Percentiles rank a stretch among this genome's conserved stretches.
Evolutionary conservation across 305 asterid species (phyloP).

Genomic region (Rubia balearica): DNA sequence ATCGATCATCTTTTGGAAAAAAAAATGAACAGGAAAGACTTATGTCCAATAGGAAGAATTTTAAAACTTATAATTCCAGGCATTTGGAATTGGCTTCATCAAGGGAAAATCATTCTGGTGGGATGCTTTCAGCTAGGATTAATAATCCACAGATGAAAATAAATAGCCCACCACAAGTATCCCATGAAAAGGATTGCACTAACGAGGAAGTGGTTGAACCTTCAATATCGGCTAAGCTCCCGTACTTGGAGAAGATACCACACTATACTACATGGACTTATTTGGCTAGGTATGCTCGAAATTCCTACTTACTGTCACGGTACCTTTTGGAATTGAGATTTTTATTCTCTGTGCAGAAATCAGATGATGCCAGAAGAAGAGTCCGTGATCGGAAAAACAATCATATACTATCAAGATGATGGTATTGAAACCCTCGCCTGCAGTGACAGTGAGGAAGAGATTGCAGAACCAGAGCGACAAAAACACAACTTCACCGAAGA

Average conservation of each 20-base stretch:
- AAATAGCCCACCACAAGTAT: slow-evolving; percentile 23
- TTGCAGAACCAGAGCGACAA: slow-evolving; percentile 45
- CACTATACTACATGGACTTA: slow-evolving; percentile 92
- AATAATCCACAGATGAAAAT: slow-evolving; percentile 54
- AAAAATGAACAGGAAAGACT: slow-evolving; percentile 41
- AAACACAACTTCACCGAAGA: slow-evolving; percentile 75
- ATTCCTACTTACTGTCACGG: neutral
- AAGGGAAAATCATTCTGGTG: slow-evolving; percentile 41
- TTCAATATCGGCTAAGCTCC: slow-evolving; percentile 58
- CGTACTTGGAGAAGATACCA: slow-evolving; percentile 58
- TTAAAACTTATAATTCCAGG: slow-evolving; percentile 40
- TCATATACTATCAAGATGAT: slow-evolving; percentile 6
- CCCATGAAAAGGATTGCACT: slow-evolving; percentile 37
- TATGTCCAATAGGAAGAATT: slow-evolving; percentile 42
- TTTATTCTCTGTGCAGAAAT: slow-evolving; percentile 44
- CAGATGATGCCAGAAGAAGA: slow-evolving; percentile 27
- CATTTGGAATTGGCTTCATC: slow-evolving; percentile 45
- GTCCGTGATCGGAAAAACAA: neutral
- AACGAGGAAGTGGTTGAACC: slow-evolving; percentile 49
- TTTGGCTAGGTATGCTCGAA: slow-evolving; percentile 51
- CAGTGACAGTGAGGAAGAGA: slow-evolving; percentile 97
- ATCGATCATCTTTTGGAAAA: neutral
- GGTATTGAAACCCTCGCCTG: slow-evolving; percentile 91
- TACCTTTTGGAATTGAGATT: neutral
- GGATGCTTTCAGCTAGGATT: slow-evolving; percentile 57